Evolutionary conservation across 1,284 basidiomycete genomes (phyloP).

Genomic region (Amylostereum areolatum): DNA sequence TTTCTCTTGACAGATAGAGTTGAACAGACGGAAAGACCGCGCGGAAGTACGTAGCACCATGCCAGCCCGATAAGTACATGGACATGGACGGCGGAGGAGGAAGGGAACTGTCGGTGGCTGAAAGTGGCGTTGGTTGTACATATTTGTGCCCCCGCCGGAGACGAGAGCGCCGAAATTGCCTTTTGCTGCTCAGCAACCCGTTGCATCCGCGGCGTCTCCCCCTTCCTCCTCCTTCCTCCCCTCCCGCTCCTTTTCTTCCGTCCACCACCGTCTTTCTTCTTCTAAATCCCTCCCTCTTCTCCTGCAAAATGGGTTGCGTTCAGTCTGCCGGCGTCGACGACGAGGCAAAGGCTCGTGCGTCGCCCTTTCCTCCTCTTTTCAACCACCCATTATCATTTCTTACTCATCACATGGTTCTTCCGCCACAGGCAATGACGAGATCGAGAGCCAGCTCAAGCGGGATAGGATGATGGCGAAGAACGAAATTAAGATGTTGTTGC

Average conservation of each 20-base stretch:
- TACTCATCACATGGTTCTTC: conserved; percentile 2
- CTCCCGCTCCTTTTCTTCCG: conserved; percentile 16
- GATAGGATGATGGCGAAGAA: conserved; percentile 91
- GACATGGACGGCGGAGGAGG: too few relatives aligned
- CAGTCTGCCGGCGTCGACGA: conserved; percentile 67
- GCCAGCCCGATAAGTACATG: too few relatives aligned
- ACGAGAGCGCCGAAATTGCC: too few relatives aligned
- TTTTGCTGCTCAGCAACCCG: too few relatives aligned
- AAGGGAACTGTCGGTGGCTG: too few relatives aligned
- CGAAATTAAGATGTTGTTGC: conserved; percentile 89
- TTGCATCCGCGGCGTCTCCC: background rate
- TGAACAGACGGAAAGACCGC: too few relatives aligned
- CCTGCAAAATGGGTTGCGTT: conserved; percentile 62
- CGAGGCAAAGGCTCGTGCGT: conserved; percentile 80
- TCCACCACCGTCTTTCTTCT: conserved; percentile 5
- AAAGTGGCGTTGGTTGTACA: too few relatives aligned
- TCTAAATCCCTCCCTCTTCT: conserved; percentile 2
- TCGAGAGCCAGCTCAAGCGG: conserved; percentile 91
- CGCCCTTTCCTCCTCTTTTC: conserved; percentile 3
- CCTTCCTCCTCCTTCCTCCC: conserved; percentile 5
- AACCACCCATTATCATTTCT: background rate
- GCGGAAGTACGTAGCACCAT: too few relatives aligned
- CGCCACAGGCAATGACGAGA: conserved; percentile 81
- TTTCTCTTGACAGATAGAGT: too few relatives aligned
- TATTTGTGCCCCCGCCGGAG: too few relatives aligned